A percentile compares a stretch with the other conserved stretches of the same genome.
Conservation (phyloP, 2,329 filamentous ascomycete species). For the Nemania diffusa region DNA sequence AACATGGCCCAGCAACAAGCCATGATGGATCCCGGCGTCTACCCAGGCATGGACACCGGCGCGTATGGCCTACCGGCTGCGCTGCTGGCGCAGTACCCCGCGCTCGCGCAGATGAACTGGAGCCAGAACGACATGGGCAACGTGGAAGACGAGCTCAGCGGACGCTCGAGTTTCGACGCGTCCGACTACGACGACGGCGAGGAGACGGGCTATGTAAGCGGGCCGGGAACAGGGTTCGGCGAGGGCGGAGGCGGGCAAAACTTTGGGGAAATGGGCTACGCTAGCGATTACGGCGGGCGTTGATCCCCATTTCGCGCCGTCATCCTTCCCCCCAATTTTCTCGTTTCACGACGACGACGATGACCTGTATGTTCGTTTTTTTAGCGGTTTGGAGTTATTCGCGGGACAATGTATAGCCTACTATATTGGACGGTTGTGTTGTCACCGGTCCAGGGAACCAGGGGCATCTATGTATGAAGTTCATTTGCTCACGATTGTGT, state of each 20-base stretch:
- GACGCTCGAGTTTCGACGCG: conserved; percentile 82
- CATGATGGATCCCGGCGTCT: conserved; percentile 61
- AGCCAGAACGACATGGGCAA: conserved; percentile 71
- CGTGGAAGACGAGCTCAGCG: conserved; percentile 81
- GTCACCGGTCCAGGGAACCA: not conserved
- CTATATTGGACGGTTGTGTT: conserved; percentile 20
- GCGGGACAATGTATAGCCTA: conserved; percentile 15
- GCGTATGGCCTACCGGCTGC: conserved; percentile 84
- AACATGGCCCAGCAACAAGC: conserved; percentile 64
- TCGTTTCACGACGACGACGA: conserved; percentile 18
- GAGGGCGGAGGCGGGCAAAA: conserved; percentile 66
- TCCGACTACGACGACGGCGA: conserved; percentile 82
- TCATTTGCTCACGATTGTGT: conserved; percentile 20
- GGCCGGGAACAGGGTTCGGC: conserved; percentile 68
- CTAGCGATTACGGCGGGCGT: conserved; percentile 63
- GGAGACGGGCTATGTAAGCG: conserved; percentile 73
- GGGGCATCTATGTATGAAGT: conserved; percentile 12
- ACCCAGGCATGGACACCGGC: conserved; percentile 69
- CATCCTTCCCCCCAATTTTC: not conserved
- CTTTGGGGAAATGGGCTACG: conserved; percentile 65
- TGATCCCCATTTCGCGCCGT: conserved; percentile 35
- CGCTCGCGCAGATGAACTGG: conserved; percentile 92
- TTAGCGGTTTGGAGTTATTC: conserved; percentile 23
- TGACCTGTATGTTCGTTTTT: conserved; percentile 15
- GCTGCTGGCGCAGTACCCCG: conserved; percentile 90